Percentiles rank a stretch among this genome's conserved stretches.
These are phyloP conservation scores for Lumnitzera littorea DNA, from an alignment of 345 rosid species.

Conservation along the genomic window DNA sequence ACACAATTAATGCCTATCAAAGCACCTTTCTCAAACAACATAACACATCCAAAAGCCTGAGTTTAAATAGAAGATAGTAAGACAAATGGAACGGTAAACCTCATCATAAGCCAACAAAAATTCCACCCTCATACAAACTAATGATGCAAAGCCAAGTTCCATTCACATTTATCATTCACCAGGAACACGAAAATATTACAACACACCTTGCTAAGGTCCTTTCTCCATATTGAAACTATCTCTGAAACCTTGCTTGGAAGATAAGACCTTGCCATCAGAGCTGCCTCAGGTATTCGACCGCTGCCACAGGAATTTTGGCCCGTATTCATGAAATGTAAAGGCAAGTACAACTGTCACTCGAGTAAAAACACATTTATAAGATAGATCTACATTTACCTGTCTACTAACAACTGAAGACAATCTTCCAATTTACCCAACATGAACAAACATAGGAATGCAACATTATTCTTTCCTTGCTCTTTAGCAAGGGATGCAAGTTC, in stretches of 20 bases:
- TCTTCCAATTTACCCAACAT: slow-evolving; percentile 95
- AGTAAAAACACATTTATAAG: background rate
- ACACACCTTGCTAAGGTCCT: slow-evolving; percentile 77
- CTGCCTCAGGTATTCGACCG: slow-evolving; percentile 99
- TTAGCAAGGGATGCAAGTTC: slow-evolving; percentile 79
- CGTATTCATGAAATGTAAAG: too few relatives aligned
- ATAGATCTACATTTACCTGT: slow-evolving; percentile 46
- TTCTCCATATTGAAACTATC: slow-evolving; percentile 94
- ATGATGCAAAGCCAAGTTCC: too few relatives aligned
- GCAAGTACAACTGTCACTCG: too few relatives aligned
- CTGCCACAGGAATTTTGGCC: slow-evolving; percentile 20
- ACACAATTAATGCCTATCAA: too few relatives aligned
- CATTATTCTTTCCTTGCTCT: slow-evolving; percentile 98
- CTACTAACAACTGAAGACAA: slow-evolving; percentile 86
- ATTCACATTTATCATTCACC: background rate
- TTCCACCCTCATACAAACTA: too few relatives aligned
- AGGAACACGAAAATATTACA: slow-evolving; percentile 2
- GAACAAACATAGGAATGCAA: slow-evolving; percentile 87
- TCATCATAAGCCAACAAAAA: too few relatives aligned
- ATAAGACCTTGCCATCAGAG: slow-evolving; percentile 96
- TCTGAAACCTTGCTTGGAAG: slow-evolving; percentile 99
- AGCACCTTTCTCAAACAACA: too few relatives aligned
- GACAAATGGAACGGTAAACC: too few relatives aligned
- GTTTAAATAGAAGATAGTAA: too few relatives aligned
- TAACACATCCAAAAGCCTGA: too few relatives aligned